phyloP scores from a whole-genome alignment of 352 stramenopile species.

The Aphanomyces invadans region DNA sequence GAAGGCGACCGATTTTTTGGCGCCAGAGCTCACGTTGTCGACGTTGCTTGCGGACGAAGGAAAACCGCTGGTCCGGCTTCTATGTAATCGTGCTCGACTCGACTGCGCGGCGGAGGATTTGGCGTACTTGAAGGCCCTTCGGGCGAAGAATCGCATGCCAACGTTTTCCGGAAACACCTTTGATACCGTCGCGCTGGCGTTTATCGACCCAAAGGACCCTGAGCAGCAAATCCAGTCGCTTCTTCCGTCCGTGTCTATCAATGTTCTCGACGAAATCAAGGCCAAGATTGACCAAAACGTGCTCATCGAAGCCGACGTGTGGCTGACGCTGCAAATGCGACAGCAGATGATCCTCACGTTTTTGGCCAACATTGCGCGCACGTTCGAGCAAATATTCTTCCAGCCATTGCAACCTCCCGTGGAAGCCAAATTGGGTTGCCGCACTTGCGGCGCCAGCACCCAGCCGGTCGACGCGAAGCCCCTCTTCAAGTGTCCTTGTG shows the following conservation, averaged over 20 bases:
- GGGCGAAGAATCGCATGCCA: conserved; percentile 56
- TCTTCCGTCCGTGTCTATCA: conserved; percentile 48
- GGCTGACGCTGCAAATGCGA: conserved; percentile 78
- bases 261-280: conserved; percentile 52
- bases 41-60: conserved; percentile 70
- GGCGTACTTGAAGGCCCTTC: conserved; percentile 56
- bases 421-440: conserved; percentile 54
- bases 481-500: conserved; percentile 62
- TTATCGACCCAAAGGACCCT: conserved; percentile 61
- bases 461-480: conserved; percentile 35
- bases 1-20: conserved; percentile 53
- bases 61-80: conserved; percentile 63
- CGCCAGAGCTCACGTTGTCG: conserved; percentile 63
- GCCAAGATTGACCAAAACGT: conserved; percentile 57
- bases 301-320: conserved; percentile 78
- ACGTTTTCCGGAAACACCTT: conserved; percentile 82
- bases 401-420: conserved; percentile 54
- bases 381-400: conserved; percentile 79
- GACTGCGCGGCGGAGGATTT: conserved; percentile 73
- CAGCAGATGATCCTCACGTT: conserved; percentile 74
- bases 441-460: conserved; percentile 43
- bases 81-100: conserved; percentile 67
- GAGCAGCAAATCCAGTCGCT: conserved; percentile 75
- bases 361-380: conserved; percentile 74
- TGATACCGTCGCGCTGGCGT: conserved; percentile 61